These are phyloP conservation scores for Sclerotinia minor DNA, from an alignment of 2,329 filamentous ascomycete species.

Conservation along the genomic window DNA sequence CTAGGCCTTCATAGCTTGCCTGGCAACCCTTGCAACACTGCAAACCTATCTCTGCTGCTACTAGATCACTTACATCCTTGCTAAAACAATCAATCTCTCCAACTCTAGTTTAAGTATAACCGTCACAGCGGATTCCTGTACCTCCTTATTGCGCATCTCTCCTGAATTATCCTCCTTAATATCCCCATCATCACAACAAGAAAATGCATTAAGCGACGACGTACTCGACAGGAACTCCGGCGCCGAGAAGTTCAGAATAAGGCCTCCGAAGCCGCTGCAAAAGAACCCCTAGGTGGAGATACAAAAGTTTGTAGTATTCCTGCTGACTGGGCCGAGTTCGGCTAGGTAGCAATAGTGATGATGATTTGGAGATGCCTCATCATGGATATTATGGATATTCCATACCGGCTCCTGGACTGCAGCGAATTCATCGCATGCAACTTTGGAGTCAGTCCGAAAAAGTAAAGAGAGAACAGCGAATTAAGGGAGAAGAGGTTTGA, in stretches of 20 bases:
- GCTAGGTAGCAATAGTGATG: not conserved
- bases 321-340: not conserved
- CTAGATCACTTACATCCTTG: not conserved
- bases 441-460: not conserved
- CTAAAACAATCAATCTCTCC: not conserved
- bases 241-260: not conserved
- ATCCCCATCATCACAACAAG: not conserved
- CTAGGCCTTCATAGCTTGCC: not conserved
- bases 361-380: not conserved
- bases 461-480: not conserved
- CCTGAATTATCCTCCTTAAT: not conserved
- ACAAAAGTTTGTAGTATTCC: not conserved
- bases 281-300: not conserved
- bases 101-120: not conserved
- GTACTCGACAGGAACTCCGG: too few species aligned
- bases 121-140: not conserved
- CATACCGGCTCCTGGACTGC: not conserved
- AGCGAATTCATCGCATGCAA: not conserved
- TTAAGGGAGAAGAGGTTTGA: not conserved
- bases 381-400: not conserved
- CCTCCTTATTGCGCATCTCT: not conserved
- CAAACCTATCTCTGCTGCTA: slow-evolving; percentile 5
- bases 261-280: not conserved
- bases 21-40: not conserved
- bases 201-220: not conserved